Conservation (phyloP, 306 rosid species). For the Vicia sativa region DNA sequence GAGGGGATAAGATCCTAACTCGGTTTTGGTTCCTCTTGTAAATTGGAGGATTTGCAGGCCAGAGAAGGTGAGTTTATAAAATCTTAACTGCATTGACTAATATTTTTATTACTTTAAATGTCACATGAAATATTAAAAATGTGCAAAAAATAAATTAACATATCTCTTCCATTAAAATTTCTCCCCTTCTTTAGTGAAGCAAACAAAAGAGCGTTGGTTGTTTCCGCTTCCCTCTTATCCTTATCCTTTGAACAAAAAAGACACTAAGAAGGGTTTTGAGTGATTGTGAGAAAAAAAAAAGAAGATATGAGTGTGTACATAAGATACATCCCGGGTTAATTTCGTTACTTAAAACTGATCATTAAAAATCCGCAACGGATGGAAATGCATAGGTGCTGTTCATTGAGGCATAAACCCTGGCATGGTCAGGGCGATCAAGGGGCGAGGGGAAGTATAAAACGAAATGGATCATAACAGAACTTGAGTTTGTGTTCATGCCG, state of each 20-base stretch:
- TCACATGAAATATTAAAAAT: neutral
- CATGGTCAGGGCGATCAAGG: no score
- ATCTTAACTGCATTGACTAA: neutral
- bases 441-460: neutral
- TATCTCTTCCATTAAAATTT: neutral
- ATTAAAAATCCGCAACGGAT: neutral
- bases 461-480: slow-evolving; percentile 1
- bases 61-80: neutral
- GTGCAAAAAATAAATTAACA: neutral
- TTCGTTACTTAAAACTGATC: slow-evolving; percentile 16
- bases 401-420: neutral
- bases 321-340: neutral
- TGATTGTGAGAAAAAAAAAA: neutral
- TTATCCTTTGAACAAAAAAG: neutral
- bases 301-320: neutral
- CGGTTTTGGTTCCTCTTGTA: neutral
- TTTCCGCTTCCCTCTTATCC: neutral
- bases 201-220: neutral
- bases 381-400: slow-evolving; percentile 7
- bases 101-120: neutral
- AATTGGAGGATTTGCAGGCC: neutral
- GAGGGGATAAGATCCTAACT: neutral
- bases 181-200: neutral
- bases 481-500: slow-evolving; percentile 7
- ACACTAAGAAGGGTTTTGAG: neutral